Evolutionary conservation across 345 rosid species (phyloP).

Genomic region (Acer saccharum): DNA sequence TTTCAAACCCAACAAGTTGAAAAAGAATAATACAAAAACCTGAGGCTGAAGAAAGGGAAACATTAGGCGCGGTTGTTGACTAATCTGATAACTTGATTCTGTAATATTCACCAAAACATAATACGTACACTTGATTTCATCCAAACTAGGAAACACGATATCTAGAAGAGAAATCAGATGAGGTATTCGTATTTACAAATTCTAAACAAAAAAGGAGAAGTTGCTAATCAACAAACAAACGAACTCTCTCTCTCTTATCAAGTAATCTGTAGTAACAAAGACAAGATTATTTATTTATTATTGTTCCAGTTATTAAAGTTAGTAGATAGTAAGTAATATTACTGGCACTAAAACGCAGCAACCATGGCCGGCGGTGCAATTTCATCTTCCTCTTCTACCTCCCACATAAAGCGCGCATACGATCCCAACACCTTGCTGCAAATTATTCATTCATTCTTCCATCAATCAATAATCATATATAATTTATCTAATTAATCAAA

Average conservation of each 20-base stretch:
- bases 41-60: background rate
- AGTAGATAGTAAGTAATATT: no score
- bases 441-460: background rate
- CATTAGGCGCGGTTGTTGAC: background rate
- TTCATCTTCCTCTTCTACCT: slow-evolving; percentile 61
- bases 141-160: no score
- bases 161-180: no score
- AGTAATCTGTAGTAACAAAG: no score
- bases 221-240: background rate
- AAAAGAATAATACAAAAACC: background rate
- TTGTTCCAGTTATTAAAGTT: no score
- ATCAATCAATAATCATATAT: background rate
- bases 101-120: no score
- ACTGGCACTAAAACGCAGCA: slow-evolving; percentile 28
- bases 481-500: no score
- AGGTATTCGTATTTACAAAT: background rate
- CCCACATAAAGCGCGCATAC: slow-evolving; percentile 92
- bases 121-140: no score
- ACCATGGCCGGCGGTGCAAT: slow-evolving; percentile 38
- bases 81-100: no score
- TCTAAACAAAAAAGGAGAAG: no score
- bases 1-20: background rate
- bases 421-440: slow-evolving; percentile 80
- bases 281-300: no score
- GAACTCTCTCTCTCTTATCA: background rate